Conservation (phyloP, 306 rosid species). For the Adenanthera pavonina region DNA sequence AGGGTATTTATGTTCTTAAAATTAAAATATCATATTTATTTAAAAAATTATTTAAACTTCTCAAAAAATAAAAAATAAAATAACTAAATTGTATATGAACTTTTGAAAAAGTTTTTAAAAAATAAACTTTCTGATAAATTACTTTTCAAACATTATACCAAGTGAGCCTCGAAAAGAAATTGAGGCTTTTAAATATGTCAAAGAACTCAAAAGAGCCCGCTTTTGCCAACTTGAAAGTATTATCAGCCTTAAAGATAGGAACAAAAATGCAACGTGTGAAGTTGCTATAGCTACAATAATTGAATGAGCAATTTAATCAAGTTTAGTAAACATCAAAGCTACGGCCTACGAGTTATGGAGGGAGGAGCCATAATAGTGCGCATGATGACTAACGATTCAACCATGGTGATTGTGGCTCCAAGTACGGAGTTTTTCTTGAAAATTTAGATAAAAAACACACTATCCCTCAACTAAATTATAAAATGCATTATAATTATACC, state of each 20-base stretch:
- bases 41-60: no score
- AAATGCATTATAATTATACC: background rate
- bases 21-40: no score
- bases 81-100: no score
- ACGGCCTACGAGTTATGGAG: background rate
- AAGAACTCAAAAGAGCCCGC: background rate
- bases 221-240: background rate
- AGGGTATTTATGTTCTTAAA: no score
- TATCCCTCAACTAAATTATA: background rate
- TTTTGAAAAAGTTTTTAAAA: no score
- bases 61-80: no score
- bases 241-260: background rate
- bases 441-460: background rate
- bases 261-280: background rate
- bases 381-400: background rate
- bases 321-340: background rate
- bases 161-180: background rate
- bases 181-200: background rate
- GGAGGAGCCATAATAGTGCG: constrained; percentile 10
- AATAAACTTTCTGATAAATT: no score
- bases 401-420: background rate
- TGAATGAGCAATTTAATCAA: background rate
- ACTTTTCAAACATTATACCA: no score
- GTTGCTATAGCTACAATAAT: background rate
- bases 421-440: background rate